These are phyloP conservation scores for Tuber brumale DNA, from an alignment of 495 filamentous ascomycete species.

Conservation along the genomic window DNA sequence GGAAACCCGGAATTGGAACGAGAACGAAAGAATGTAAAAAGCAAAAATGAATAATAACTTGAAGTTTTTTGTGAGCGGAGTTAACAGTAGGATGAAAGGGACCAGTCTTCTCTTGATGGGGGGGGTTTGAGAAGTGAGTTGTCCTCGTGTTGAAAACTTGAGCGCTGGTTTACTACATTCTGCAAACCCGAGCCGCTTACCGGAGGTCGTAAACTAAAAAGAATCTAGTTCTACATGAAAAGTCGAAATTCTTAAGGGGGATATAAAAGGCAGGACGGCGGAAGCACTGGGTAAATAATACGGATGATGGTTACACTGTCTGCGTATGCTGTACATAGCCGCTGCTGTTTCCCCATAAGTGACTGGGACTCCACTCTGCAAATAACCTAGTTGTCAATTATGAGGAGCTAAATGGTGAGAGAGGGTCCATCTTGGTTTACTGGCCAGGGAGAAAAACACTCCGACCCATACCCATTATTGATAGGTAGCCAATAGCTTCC, in stretches of 20 bases:
- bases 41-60: neutral
- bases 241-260: neutral
- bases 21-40: neutral
- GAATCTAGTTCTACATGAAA: conserved; percentile 1
- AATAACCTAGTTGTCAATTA: neutral
- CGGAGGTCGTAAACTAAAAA: neutral
- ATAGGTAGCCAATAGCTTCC: conserved; percentile 30
- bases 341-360: neutral
- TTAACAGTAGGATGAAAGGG: neutral
- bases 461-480: conserved; percentile 7
- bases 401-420: neutral
- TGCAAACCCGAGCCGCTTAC: neutral
- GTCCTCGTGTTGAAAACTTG: neutral
- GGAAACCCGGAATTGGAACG: neutral
- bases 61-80: neutral
- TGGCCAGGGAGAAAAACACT: neutral
- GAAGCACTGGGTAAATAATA: conserved; percentile 5
- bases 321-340: conserved; percentile 1
- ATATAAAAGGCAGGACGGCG: conserved; percentile 1
- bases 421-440: neutral
- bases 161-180: neutral
- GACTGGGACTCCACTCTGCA: neutral
- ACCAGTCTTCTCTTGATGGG: neutral
- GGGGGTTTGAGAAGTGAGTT: neutral
- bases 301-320: neutral